Evolutionary conservation across 768 basidiomycete genomes (phyloP), one percentile per base, ranked within the genome.

Genomic region (Auriscalpium vulgare): DNA sequence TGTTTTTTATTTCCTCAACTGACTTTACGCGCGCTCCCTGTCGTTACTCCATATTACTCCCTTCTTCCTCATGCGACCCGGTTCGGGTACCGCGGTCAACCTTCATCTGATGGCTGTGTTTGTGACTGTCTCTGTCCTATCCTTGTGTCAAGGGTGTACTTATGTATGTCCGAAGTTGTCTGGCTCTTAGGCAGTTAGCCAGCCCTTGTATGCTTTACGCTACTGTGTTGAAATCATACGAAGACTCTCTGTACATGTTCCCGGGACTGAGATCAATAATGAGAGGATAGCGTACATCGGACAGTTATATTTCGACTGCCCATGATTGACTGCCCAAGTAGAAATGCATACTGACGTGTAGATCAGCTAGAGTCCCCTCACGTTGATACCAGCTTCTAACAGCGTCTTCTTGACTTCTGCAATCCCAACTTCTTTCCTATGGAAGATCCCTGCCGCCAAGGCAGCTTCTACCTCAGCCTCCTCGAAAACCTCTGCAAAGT

Each of bases 401-500:
- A 91, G 65, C 2, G 75, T 70, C 45, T 71, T 70, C 72, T 97
- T 99, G 55, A 97, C 88, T 50, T 88, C 84, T 47, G 72, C 71
- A 58, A 99, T 95, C 44, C 71, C 76, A 4, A 99, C 95, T 68
- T 97, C 89, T 47, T 78, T 80, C 36, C 97, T 75, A 69, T 99
- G 97, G 71, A 99, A 99, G 62, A 98, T 97, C 1, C 97, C 97
- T 10, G 97, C 97, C 10, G 97, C 97, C 55, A 99, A 71, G 2
- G 89, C 97, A 47, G 97, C 92, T 70, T 95, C 94, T 2, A 85
- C 93, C 3, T 74, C 78, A 3, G 93, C 94, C 62, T 79, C 70
- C 55, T 74, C 66, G 69, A 99, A 99, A 16, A 94, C 88, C 50
- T 91, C 80, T n/a, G 84, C 78, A 67, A 99, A 98, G 71, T 99